Evolutionary conservation across 164 flowering plant species (phyloP).

Genomic region (Magnolia kwangsiensis): DNA sequence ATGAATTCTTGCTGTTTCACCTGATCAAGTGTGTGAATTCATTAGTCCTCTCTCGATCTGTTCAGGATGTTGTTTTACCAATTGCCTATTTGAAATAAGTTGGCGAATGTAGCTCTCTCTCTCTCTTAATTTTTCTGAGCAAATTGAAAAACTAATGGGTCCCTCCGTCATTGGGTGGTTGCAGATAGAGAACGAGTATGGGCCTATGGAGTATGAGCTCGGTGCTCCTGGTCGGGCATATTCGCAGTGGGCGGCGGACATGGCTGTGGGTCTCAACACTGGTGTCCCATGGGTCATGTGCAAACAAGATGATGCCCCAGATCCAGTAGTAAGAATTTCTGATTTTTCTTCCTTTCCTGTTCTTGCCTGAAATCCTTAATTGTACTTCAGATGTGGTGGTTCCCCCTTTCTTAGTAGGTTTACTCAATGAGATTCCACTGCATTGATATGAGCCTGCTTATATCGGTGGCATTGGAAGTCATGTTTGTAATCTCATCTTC

Average conservation of each 20-base stretch:
- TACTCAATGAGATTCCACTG: slow-evolving; percentile 25
- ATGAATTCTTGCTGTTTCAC: background rate
- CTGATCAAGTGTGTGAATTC: background rate
- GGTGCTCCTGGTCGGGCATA: no score
- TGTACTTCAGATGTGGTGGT: background rate
- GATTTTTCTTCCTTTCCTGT: background rate
- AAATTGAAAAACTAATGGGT: no score
- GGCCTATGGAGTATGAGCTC: no score
- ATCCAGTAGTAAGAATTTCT: slow-evolving; percentile 53
- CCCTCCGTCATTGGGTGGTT: no score
- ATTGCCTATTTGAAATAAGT: background rate
- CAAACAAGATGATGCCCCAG: slow-evolving; percentile 94
- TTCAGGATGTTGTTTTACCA: background rate
- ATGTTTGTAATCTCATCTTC: background rate
- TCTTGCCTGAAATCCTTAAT: background rate
- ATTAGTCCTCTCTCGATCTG: background rate
- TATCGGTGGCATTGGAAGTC: background rate
- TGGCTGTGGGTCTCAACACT: slow-evolving; percentile 76
- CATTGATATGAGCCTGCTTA: slow-evolving; percentile 1
- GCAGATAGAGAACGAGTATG: no score
- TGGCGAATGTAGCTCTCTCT: no score
- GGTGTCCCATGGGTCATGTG: slow-evolving; percentile 99
- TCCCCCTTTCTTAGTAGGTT: slow-evolving; percentile 1
- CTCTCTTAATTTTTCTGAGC: no score
- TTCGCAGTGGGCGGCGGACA: no score